Evolutionary conservation across 176 grass and related monocot species (phyloP), one percentile per base, ranked within the genome.

Genomic region (Puya raimondii): DNA sequence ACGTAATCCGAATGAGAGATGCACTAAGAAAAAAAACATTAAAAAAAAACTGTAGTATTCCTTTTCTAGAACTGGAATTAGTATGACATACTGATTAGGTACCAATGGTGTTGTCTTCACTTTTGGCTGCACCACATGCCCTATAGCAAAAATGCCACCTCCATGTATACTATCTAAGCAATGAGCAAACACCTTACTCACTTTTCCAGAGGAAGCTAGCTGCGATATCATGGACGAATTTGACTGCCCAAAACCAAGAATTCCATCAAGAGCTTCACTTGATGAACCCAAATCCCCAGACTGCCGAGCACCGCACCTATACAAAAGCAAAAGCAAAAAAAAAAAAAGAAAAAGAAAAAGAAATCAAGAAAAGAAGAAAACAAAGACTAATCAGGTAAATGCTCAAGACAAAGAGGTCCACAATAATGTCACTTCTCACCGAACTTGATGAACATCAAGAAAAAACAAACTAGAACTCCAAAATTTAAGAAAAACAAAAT

Each of bases 161-260:
- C 93, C 93, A 71, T 69, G 77, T 29, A 83, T 71, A 47, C 88
- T 92, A 68, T 92, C 93, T 73, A 96, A 78, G 71, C 93, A 96
- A 61, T 96, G 93, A 10, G 93, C 72, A 70, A 96, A 96, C 26
- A 87, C 71, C 81, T 92, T 96, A 5, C 20, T 87, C 22, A 90
- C 86, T 79, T 92, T 96, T 23, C 88, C 81, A 42, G 84, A 74
- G 70, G 81, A 58, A 71, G 86, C 84, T 42, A 96, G 68, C 70
- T 96, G 93, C 10, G 93, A 90, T 6, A 96, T 74, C 78, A 96
- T 67, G 1, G 93, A 96, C 12, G 86, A 72, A 74, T 92, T 89
- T 11, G 93, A 51, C 70, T 96, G 93, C 20, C 93, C 93, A 63
- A 96, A 96, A 68, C 93, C 93, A 61, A 96, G 79, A 80, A 96